Conservation (phyloP, 73 alveolate genomes). For the Paramecium primaurelia region DNA sequence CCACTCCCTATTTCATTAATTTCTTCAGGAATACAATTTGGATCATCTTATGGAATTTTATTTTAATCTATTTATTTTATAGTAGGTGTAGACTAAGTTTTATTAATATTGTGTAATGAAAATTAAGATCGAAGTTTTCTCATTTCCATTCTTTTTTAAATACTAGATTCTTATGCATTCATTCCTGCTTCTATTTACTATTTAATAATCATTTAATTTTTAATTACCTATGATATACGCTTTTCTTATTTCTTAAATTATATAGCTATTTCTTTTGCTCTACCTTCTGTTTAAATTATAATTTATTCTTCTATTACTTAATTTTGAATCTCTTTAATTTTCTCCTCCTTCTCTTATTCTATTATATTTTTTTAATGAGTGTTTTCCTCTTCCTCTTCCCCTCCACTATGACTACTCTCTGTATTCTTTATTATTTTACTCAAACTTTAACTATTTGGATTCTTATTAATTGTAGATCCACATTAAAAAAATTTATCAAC, state of each 20-base stretch:
- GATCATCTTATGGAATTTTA: neutral
- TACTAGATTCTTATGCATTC: neutral
- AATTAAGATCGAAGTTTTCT: neutral
- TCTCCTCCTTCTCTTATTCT: neutral
- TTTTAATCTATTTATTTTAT: neutral
- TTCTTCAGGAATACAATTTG: neutral
- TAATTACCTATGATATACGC: neutral
- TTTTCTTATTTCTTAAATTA: neutral
- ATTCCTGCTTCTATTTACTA: neutral
- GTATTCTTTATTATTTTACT: neutral
- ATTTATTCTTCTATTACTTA: neutral
- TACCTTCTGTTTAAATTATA: neutral
- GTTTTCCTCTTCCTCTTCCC: neutral
- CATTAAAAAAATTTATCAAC: constrained; percentile 3
- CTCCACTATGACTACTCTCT: neutral
- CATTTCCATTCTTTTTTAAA: neutral
- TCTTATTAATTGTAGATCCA: neutral
- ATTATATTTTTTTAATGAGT: neutral
- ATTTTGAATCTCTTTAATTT: neutral
- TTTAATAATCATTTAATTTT: neutral
- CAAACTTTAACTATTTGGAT: neutral
- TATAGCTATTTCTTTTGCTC: neutral
- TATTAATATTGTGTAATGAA: neutral
- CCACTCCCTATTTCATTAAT: neutral
- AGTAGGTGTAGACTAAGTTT: neutral